phyloP scores from a whole-genome alignment of 495 filamentous ascomycete species.

The Ramalina intermedia region DNA sequence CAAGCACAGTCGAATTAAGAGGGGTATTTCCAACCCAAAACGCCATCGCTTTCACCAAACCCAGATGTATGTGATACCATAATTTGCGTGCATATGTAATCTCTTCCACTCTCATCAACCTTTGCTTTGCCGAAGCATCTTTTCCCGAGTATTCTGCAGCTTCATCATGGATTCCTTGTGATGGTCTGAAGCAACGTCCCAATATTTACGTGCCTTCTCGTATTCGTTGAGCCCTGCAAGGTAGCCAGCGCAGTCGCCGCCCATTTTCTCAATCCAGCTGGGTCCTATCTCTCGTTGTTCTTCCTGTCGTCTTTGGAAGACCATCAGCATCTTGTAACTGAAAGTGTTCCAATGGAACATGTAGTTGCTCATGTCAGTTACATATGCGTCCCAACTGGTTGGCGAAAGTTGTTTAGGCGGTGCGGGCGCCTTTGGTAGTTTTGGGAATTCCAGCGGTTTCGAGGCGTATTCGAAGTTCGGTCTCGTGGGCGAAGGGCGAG shows the following conservation, averaged over 20 bases:
- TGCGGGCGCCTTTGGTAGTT: constrained; percentile 43
- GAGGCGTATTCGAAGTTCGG: constrained; percentile 14
- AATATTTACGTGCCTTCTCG: constrained; percentile 43
- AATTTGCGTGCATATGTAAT: neutral
- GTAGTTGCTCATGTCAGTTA: constrained; percentile 48
- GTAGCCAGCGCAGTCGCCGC: constrained; percentile 45
- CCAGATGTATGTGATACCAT: neutral
- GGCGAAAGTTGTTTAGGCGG: constrained; percentile 22
- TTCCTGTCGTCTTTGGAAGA: constrained; percentile 51
- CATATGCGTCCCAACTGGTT: constrained; percentile 44
- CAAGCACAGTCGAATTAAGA: neutral
- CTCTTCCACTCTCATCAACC: constrained; percentile 1
- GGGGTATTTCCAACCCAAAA: constrained; percentile 5
- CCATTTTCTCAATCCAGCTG: constrained; percentile 42
- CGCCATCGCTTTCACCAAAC: constrained; percentile 10
- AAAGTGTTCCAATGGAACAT: constrained; percentile 54
- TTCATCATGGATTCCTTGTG: constrained; percentile 47
- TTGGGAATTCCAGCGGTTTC: constrained; percentile 38
- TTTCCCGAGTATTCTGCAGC: constrained; percentile 40
- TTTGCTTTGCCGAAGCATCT: constrained; percentile 5
- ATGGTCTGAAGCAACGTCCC: constrained; percentile 47
- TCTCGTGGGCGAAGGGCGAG: constrained; percentile 35
- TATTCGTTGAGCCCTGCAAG: constrained; percentile 49
- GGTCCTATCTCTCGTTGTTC: constrained; percentile 31
- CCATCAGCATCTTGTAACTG: constrained; percentile 46